Base-by-base conservation (phyloP, 345 rosid species). In the Rhodamnia rubescens region DNA sequence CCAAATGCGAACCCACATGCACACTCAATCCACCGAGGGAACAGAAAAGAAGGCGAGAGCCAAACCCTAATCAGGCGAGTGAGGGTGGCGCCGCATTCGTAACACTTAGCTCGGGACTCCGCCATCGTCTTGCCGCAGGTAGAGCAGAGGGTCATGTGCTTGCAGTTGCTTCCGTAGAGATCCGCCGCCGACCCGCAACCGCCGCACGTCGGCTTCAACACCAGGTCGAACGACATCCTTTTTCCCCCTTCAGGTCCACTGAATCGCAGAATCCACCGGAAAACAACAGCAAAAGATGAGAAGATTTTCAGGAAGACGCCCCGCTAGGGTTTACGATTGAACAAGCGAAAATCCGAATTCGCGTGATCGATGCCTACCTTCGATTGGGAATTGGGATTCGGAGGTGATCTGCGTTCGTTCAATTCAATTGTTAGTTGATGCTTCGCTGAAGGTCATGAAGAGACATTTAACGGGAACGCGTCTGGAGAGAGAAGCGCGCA, bases 81-180 rank as follows among this genome's bases (percentile, higher is more conserved):
- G 84, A 97, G 82, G 74, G 90, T 14, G 81, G 91, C 85, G 85
- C 99, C 99, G 84, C 99, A 97, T 7, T 97, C 99, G 81, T 85
- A 90, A 90, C 99, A 97, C 85, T 92, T 93, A n/a, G 86, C 92
- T 56, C 88, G 86, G 47, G 88, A 92, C 93, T 94, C 94, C 6
- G 99, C 99, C 99, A 97, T 96, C 85, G 92, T 90, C 91, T 94
- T 95, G 87, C 99, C 99, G 75, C 98, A 97, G 83, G 88, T 90
- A 84, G 96, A 90, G 88, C 98, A 97, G 42, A 96, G 86, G 9
- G 99, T 97, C 98, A 97, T 94, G 91, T 97, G 99, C 92, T 93
- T 97, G 85, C 99, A 97, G 53, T 91, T 90, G 92, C 98, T 96
- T 55, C 99, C 99, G 55, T 96, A 97, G 82, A 97, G 89, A 84